These are phyloP conservation scores for Cystobasidiopsis lactophilus DNA, from an alignment of 768 basidiomycete genomes.

Conservation along the genomic window DNA sequence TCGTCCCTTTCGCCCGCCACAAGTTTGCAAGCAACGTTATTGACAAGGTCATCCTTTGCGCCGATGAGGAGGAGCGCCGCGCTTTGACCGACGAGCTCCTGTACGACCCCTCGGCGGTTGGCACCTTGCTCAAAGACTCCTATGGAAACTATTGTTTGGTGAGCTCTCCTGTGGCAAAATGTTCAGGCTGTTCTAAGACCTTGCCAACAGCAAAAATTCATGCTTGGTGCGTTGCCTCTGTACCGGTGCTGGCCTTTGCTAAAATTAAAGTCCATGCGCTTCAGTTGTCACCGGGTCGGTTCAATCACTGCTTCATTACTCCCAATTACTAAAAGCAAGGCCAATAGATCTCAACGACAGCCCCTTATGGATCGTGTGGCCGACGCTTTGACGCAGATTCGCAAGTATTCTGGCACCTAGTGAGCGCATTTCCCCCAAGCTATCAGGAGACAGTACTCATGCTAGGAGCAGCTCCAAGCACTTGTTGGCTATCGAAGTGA, in stretches of 20 bases:
- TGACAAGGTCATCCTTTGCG: slow-evolving; percentile 4
- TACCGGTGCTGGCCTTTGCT: too few species aligned
- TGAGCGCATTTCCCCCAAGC: slow-evolving; percentile 30
- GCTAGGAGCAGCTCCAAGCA: too few species aligned
- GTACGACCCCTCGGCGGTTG: slow-evolving; percentile 38
- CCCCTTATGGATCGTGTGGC: slow-evolving; percentile 39
- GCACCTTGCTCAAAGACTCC: slow-evolving; percentile 69
- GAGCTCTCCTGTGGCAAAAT: background rate
- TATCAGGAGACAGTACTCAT: background rate
- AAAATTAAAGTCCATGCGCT: too few species aligned
- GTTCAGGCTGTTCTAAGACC: background rate
- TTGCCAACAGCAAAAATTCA: slow-evolving; percentile 2
- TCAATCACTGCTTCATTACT: background rate
- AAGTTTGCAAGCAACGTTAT: slow-evolving; percentile 56
- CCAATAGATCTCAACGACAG: slow-evolving; percentile 50
- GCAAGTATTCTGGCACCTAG: slow-evolving; percentile 43
- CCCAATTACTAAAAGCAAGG: slow-evolving; percentile 36
- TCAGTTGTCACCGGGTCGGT: background rate
- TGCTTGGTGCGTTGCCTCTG: slow-evolving; percentile 2
- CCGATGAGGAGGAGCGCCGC: slow-evolving; percentile 33
- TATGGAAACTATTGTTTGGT: slow-evolving; percentile 30
- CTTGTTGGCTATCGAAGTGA: too few species aligned
- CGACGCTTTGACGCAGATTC: slow-evolving; percentile 47
- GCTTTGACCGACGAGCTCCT: slow-evolving; percentile 64
- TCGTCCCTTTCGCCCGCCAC: slow-evolving; percentile 47